Percentiles rank a stretch among this genome's conserved stretches.
phyloP scores from a whole-genome alignment of 257 asterid species.

The Primulina eburnea region DNA sequence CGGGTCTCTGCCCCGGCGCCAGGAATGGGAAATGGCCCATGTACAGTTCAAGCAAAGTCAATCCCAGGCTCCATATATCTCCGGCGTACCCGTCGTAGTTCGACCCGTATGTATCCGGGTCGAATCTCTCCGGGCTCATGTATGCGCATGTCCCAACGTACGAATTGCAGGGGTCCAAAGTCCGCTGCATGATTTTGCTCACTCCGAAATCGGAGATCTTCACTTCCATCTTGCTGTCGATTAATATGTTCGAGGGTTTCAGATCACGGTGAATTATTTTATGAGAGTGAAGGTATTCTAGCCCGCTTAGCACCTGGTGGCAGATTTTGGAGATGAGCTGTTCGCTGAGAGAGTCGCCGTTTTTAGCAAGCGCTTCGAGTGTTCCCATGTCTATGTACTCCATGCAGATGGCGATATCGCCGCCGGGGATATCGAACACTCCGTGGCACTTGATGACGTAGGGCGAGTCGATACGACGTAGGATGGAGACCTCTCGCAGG shows the following conservation, averaged over 20 bases:
- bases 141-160: conserved; percentile 95
- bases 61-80: conserved; percentile 87
- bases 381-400: conserved; percentile 86
- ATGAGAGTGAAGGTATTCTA: conserved; percentile 65
- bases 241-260: conserved; percentile 73
- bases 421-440: conserved; percentile 64
- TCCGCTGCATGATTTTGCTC: conserved; percentile 71
- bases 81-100: conserved; percentile 79
- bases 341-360: conserved; percentile 48
- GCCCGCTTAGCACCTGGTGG: conserved; percentile 56
- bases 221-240: conserved; percentile 50
- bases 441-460: conserved; percentile 72
- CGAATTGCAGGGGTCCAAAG: conserved; percentile 76
- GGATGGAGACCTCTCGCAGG: conserved; percentile 78
- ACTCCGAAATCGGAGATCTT: conserved; percentile 93
- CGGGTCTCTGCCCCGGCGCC: conserved; percentile 79
- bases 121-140: conserved; percentile 96
- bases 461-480: conserved; percentile 79
- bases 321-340: conserved; percentile 48
- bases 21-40: conserved; percentile 81
- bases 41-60: conserved; percentile 64
- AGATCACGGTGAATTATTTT: conserved; percentile 80
- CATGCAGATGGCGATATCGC: conserved; percentile 80
- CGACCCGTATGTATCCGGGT: conserved; percentile 75
- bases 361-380: conserved; percentile 46